Evolutionary conservation across 495 filamentous ascomycete species (phyloP).

Genomic region (Penicillium verhagenii): DNA sequence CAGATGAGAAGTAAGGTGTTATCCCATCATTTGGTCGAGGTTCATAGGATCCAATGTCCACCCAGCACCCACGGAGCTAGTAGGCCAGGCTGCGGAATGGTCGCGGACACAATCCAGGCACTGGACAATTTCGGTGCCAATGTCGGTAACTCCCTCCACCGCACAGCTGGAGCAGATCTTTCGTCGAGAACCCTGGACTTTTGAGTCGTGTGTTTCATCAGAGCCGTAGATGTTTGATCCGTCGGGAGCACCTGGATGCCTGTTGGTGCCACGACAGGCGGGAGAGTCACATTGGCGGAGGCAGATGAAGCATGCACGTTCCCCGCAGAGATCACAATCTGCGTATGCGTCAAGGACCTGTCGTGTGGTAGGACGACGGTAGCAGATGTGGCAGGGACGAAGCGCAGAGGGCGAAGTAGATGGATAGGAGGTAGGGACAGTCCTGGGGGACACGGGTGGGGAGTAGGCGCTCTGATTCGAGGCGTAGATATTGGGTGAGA

Average conservation of each 20-base stretch:
- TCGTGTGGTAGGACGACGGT: constrained; percentile 46
- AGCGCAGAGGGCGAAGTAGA: constrained; percentile 33
- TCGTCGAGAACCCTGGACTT: constrained; percentile 12
- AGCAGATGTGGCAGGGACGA: constrained; percentile 52
- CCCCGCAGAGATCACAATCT: constrained; percentile 48
- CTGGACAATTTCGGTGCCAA: constrained; percentile 36
- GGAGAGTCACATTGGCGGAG: constrained; percentile 46
- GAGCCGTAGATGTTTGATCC: constrained; percentile 6
- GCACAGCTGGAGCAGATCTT: constrained; percentile 45
- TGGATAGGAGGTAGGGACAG: constrained; percentile 25
- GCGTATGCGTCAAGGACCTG: constrained; percentile 50
- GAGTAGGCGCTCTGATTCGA: constrained; percentile 27
- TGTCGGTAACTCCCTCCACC: constrained; percentile 42
- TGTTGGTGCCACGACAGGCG: constrained; percentile 22
- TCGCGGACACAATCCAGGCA: constrained; percentile 40
- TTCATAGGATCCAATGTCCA: constrained; percentile 18
- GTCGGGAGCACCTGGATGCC: neutral
- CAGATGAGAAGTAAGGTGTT: neutral
- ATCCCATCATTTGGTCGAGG: constrained; percentile 2
- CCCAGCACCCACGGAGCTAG: constrained; percentile 2
- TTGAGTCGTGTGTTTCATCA: constrained; percentile 2
- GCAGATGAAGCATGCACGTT: constrained; percentile 53
- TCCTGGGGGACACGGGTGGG: constrained; percentile 38
- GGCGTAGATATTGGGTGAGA: constrained; percentile 27
- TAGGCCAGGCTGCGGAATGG: constrained; percentile 11